A percentile compares a stretch with the other conserved stretches of the same genome.
phyloP scores from a whole-genome alignment of 2,329 filamentous ascomycete genomes.

The Paraphoma chrysanthemicola region DNA sequence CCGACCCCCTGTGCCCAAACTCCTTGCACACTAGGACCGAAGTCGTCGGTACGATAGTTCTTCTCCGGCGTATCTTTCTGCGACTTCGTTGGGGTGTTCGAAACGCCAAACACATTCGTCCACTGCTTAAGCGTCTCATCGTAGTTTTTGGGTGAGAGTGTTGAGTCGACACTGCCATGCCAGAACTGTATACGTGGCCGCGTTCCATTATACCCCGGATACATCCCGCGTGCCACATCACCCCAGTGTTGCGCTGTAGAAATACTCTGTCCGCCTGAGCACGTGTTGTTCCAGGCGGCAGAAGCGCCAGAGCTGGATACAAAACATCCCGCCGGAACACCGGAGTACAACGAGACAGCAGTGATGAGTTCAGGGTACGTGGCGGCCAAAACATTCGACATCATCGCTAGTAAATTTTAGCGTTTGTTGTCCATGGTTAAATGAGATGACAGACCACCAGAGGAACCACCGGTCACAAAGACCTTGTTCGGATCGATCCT shows the following conservation, averaged over 20 bases:
- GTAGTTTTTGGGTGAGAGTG: conserved; percentile 62
- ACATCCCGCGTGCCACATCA: conserved; percentile 56
- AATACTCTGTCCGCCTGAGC: conserved; percentile 57
- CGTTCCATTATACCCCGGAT: conserved; percentile 58
- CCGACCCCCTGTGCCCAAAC: conserved; percentile 39
- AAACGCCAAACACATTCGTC: conserved; percentile 39
- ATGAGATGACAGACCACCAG: conserved; percentile 44
- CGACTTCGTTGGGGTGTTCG: conserved; percentile 26
- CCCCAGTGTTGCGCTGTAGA: conserved; percentile 59
- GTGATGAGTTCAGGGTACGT: conserved; percentile 62
- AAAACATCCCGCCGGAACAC: conserved; percentile 64
- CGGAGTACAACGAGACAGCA: conserved; percentile 59
- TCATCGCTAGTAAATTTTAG: conserved; percentile 25
- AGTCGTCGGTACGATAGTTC: conserved; percentile 39
- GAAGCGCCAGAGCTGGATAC: conserved; percentile 51
- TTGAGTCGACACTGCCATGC: conserved; percentile 62
- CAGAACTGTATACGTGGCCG: conserved; percentile 64
- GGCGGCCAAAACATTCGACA: conserved; percentile 56
- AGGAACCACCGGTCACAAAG: conserved; percentile 62
- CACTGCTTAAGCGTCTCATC: conserved; percentile 57
- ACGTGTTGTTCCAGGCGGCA: conserved; percentile 60
- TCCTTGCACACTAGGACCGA: conserved; percentile 32
- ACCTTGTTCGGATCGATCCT: conserved; percentile 59
- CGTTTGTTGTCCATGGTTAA: background rate
- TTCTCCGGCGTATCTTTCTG: conserved; percentile 36